Percentiles rank a stretch among this genome's conserved stretches.
Conservation (phyloP, 2,329 filamentous ascomycete genomes). For the Graphiopsis chlorocephala region DNA sequence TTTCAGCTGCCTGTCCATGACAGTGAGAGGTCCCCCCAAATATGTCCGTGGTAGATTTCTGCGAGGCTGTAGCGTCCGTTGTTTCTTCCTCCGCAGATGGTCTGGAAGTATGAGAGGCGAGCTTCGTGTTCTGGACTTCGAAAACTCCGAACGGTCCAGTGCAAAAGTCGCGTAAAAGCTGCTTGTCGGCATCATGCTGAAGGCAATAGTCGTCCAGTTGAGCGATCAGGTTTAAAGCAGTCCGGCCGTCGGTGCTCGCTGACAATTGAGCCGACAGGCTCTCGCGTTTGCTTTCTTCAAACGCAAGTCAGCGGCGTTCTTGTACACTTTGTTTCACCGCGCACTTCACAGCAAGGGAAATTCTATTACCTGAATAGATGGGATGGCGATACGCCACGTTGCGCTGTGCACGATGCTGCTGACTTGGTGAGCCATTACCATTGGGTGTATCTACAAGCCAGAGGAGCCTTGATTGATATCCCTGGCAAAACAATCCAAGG, state of each 20-base stretch:
- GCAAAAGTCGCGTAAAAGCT: not conserved
- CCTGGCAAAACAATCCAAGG: constrained; percentile 1
- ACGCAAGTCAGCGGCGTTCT: not conserved
- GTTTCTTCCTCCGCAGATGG: not conserved
- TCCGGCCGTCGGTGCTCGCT: constrained; percentile 4
- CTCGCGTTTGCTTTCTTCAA: not conserved
- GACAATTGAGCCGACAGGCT: not conserved
- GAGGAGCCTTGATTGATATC: not conserved
- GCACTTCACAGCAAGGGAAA: not conserved
- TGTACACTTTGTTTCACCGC: not conserved
- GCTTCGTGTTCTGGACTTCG: not conserved
- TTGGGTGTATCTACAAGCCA: not conserved
- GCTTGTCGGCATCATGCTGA: not conserved
- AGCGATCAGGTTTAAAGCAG: not conserved
- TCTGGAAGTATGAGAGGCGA: not conserved
- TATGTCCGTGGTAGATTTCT: not conserved
- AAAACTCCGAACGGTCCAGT: constrained; percentile 6
- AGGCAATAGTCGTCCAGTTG: constrained; percentile 2
- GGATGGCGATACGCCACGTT: not conserved
- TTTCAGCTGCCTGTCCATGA: not conserved
- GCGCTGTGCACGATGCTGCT: constrained; percentile 4
- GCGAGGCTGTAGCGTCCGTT: not conserved
- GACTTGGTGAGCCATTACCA: not conserved
- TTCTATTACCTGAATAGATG: not conserved
- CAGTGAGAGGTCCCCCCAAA: not conserved